Base-by-base conservation (phyloP, 345 rosid species). In the Trapa incisa region DNA sequence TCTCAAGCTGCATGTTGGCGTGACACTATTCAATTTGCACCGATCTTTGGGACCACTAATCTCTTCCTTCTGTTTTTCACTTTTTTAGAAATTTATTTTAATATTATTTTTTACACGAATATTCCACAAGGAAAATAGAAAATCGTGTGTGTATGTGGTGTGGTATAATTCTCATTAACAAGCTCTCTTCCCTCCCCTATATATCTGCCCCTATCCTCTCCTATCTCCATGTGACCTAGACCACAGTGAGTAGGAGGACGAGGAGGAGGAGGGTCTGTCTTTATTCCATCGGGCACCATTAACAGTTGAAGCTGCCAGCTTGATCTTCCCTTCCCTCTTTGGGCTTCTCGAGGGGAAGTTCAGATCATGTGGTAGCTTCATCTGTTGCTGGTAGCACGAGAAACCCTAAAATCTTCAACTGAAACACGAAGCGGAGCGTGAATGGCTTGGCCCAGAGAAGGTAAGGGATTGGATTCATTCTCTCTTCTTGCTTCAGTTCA, bases 251-350 rank as follows among this genome's bases (percentile, higher is more conserved):
- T 8, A 64, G 56, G 54, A 43, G 16, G 57, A 32, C 2, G 16
- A 39, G 48, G 48, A n/a, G 13, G 53, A 16, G 33, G 68, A 65
- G 41, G 22, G 58, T 45, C 47, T 8, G 17, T 7, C 65, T 11
- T 41, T 41, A 41, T 41, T 45, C 13, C 66, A 65, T 73, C 82
- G 89, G 73, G 87, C 81, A 72, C 79, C 80, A 75, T 72, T 82
- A 81, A 78, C 96, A 74, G 98, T 77, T 92, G 97, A 92, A 92
- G 98, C 98, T 92, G 98, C 97, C 98, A 92, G 98, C 98, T 86
- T 92, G 98, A 92, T 92, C 92, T 87, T 75, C 83, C 77, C 73
- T 70, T 70, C 63, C 53, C 64, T 64, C 47, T 58, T 35, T 11
- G 2, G 5, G 63, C 63, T 58, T 29, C 14, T 58, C 37, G 63